Evolutionary conservation across 164 flowering plant species (phyloP), one percentile per base, ranked within the genome.

Genomic region (Berberis vulgaris): DNA sequence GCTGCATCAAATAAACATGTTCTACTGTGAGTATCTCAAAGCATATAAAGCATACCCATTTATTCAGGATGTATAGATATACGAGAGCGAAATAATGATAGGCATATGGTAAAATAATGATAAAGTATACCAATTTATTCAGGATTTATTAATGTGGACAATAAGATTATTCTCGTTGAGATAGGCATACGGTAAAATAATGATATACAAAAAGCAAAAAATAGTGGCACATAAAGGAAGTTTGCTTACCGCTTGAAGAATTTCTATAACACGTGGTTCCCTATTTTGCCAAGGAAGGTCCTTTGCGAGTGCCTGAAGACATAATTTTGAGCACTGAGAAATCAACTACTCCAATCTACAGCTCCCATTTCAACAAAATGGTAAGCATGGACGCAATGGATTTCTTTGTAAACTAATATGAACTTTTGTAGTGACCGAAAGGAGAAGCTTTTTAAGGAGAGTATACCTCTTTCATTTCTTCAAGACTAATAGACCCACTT

Each of bases 231-330:
- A 26, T 26, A 26, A 26, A 39, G 39, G 58, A 55, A 45, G n/a
- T 7, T 13, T 11, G 60, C 87, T 62, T 77, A 95, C 99, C 73
- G 99, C 99, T 84, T 91, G 89, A 70, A 94, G 86, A 64, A 95
- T 89, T 76, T 95, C 99, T 58, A 71, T 54, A 60, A 89, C 97
- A 45, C 96, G 84, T 44, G 96, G 78, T 13, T 89, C 99, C 79
- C 84, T 95, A 80, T 87, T 47, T 76, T 79, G 87, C 93, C 93
- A 91, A 52, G 96, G 99, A 71, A 89, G 83, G 81, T 95, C 99
- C 78, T 95, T 87, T 9, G 89, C 97, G 74, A 94, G 90, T 55
- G 98, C 98, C 97, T 93, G 84, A 75, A 82, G 1, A 12, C 8
- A 71, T 53, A 58, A n/a, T 5, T 9, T 2, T 55, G 61, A 63